A percentile compares a stretch with the other conserved stretches of the same genome.
Evolutionary conservation across 1,139 yeast species (phyloP).

Genomic region (Diutina ranongensis): DNA sequence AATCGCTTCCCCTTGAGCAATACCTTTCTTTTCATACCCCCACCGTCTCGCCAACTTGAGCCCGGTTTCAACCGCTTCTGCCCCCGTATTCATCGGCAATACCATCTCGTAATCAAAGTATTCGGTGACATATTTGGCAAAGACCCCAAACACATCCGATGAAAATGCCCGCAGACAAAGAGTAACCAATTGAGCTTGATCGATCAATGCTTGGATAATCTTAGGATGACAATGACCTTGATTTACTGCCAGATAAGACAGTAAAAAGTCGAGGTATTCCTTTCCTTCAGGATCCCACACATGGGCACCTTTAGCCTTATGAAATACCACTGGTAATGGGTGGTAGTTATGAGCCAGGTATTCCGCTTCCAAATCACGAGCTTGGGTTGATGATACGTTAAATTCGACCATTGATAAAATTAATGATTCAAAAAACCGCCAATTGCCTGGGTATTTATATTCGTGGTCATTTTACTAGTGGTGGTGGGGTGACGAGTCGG

Average conservation of each 20-base stretch:
- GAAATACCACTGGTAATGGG: conserved; percentile 90
- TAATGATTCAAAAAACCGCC: no score
- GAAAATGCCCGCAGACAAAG: conserved; percentile 89
- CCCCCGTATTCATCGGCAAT: conserved; percentile 97
- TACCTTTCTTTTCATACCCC: conserved; percentile 88
- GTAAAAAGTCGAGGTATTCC: conserved; percentile 75
- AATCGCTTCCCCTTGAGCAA: conserved; percentile 74
- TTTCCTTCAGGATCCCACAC: conserved; percentile 98
- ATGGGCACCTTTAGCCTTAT: conserved; percentile 79
- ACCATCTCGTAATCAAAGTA: conserved; percentile 87
- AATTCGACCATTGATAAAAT: conserved; percentile 2
- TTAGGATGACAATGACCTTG: conserved; percentile 98
- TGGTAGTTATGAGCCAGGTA: conserved; percentile 96
- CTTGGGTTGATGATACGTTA: conserved; percentile 19
- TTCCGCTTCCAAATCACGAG: conserved; percentile 58
- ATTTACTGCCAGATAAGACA: conserved; percentile 94
- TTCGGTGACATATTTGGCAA: conserved; percentile 82
- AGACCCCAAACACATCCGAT: conserved; percentile 76
- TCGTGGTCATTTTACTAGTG: background rate
- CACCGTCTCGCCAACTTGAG: conserved; percentile 92
- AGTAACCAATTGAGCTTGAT: conserved; percentile 79
- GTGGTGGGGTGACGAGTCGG: background rate
- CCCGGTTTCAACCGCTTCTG: conserved; percentile 96
- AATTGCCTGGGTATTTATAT: background rate
- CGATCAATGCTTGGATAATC: conserved; percentile 72